Conservation (phyloP, 2,329 filamentous ascomycete species). For the Fusarium sp. region DNA sequence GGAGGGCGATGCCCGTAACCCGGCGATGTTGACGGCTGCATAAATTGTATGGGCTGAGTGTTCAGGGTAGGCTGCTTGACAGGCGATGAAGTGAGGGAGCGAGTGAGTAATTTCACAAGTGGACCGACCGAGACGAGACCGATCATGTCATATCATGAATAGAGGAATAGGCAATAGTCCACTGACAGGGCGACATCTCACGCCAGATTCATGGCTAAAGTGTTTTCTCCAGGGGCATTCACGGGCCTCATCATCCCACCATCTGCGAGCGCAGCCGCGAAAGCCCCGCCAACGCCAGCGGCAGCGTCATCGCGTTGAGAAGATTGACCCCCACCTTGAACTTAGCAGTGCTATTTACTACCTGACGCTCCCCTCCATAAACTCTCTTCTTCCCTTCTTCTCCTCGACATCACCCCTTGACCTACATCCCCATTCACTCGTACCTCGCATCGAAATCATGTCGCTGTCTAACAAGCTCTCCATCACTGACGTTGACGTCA, state of each 20-base stretch:
- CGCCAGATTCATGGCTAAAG: slow-evolving; percentile 22
- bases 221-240: slow-evolving; percentile 18
- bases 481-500: slow-evolving; percentile 95
- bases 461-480: slow-evolving; percentile 99
- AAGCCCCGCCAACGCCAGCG: slow-evolving; percentile 28
- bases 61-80: not conserved
- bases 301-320: slow-evolving; percentile 30
- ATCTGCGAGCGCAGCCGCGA: slow-evolving; percentile 27
- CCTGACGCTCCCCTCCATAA: slow-evolving; percentile 23
- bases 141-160: slow-evolving; percentile 17
- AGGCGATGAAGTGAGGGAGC: not conserved
- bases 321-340: slow-evolving; percentile 34
- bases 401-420: slow-evolving; percentile 20
- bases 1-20: slow-evolving; percentile 18
- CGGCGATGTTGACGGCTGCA: slow-evolving; percentile 10
- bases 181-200: slow-evolving; percentile 7
- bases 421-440: not conserved
- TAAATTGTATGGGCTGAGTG: not conserved
- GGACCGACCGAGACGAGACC: slow-evolving; percentile 20
- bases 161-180: not conserved
- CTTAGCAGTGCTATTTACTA: slow-evolving; percentile 22
- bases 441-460: slow-evolving; percentile 65
- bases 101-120: slow-evolving; percentile 1
- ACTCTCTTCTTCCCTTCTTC: slow-evolving; percentile 35
- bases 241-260: slow-evolving; percentile 33